These are phyloP conservation scores for Gracilaria gracilis DNA, from an alignment of 23 red algal species.

Conservation along the genomic window DNA sequence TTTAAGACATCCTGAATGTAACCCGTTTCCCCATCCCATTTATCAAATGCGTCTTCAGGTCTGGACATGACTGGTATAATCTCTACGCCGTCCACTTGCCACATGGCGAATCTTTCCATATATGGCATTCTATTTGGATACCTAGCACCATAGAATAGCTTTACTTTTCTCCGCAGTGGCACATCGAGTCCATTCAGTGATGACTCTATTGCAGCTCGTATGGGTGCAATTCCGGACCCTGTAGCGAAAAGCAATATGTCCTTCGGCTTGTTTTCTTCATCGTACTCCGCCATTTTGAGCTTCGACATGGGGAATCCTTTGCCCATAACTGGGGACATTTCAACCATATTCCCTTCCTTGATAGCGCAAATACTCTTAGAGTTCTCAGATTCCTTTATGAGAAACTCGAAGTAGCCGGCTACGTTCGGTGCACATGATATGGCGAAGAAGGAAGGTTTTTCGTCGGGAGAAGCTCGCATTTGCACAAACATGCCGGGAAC, in stretches of 20 bases:
- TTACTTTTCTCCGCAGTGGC: conserved; percentile 52
- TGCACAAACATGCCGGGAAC: conserved; percentile 86
- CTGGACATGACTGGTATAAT: conserved; percentile 91
- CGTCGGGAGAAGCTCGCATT: conserved; percentile 52
- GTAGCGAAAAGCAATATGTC: conserved; percentile 91
- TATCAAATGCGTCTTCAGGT: conserved; percentile 36
- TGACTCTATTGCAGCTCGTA: conserved; percentile 85
- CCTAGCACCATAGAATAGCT: conserved; percentile 88
- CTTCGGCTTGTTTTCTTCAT: conserved; percentile 31
- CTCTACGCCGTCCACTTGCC: conserved; percentile 80
- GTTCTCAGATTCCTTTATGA: conserved; percentile 74
- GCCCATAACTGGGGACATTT: conserved; percentile 72
- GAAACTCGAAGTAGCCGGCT: conserved; percentile 82
- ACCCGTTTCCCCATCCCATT: conserved; percentile 77
- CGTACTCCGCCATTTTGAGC: conserved; percentile 42
- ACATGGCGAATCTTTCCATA: conserved; percentile 77
- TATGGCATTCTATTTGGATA: conserved; percentile 80
- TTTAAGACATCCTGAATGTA: conserved; percentile 89
- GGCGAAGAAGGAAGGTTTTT: conserved; percentile 71
- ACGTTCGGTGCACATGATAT: conserved; percentile 82
- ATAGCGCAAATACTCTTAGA: conserved; percentile 38
- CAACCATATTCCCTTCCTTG: conserved; percentile 55
- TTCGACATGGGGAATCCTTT: conserved; percentile 78
- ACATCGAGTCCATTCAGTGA: conserved; percentile 70
- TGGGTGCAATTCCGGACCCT: conserved; percentile 91